A percentile compares a stretch with the other conserved stretches of the same genome.
Conservation (phyloP, 805 yeast genomes). For the Ascoidea rubescens region DNA sequence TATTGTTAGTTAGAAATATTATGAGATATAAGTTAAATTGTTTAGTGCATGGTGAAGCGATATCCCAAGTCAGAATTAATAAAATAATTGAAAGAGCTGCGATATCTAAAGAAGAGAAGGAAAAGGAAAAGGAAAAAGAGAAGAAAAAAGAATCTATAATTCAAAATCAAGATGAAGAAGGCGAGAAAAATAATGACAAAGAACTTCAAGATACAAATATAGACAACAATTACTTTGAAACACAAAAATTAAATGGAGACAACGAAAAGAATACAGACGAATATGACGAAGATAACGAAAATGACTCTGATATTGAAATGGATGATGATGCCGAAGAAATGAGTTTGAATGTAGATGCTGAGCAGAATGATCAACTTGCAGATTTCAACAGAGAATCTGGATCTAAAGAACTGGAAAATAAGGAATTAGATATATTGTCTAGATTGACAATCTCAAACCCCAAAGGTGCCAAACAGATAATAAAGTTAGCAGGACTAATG, state of each 20-base stretch:
- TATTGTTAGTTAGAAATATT: conserved; percentile 52
- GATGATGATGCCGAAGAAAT: neutral
- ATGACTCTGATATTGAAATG: neutral
- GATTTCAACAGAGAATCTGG: too few relatives aligned
- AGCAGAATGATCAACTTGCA: neutral
- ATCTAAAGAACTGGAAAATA: neutral
- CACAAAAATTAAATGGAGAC: conserved; percentile 11
- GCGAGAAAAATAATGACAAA: conserved; percentile 16
- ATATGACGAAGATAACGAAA: conserved; percentile 5
- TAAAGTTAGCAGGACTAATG: too few relatives aligned
- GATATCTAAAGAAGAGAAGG: conserved; percentile 13
- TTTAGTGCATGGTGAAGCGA: conserved; percentile 33
- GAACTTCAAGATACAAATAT: neutral
- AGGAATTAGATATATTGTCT: conserved; percentile 1
- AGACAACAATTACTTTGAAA: neutral
- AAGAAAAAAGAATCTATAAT: conserved; percentile 20
- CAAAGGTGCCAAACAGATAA: neutral
- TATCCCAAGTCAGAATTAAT: conserved; percentile 27
- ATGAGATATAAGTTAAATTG: conserved; percentile 60
- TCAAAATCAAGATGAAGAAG: conserved; percentile 18
- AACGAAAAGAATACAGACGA: conserved; percentile 20
- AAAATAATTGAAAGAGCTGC: conserved; percentile 21
- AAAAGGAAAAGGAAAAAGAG: conserved; percentile 18
- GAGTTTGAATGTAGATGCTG: neutral
- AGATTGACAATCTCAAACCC: conserved; percentile 3